A percentile compares a stretch with the other conserved stretches of the same genome.
Evolutionary conservation across 306 rosid genomes (phyloP).

Genomic region (Prunus mume): DNA sequence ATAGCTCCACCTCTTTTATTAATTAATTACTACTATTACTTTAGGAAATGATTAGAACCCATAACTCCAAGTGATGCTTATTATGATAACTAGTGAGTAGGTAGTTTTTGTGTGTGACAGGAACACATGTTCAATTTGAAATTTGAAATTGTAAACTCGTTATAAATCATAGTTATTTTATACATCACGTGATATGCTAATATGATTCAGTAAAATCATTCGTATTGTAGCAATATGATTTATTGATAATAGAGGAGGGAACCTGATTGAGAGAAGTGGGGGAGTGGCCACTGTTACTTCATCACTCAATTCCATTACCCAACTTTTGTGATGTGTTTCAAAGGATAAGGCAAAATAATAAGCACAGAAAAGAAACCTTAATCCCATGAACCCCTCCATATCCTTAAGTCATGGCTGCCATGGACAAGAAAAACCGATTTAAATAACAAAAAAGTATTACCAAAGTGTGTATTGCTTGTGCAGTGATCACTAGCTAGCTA

Average conservation of each 20-base stretch:
- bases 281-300: conserved; percentile 37
- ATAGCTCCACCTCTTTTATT: not conserved
- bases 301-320: conserved; percentile 18
- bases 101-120: too few relatives aligned
- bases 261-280: not conserved
- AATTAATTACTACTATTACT: not conserved
- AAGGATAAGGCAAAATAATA: conserved; percentile 31
- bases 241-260: not conserved
- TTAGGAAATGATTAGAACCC: too few relatives aligned
- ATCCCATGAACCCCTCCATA: conserved; percentile 3
- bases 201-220: too few relatives aligned
- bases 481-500: not conserved
- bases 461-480: conserved; percentile 23
- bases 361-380: conserved; percentile 4
- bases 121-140: too few relatives aligned
- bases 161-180: too few relatives aligned
- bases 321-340: conserved; percentile 5
- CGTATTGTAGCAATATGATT: not conserved
- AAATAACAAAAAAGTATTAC: conserved; percentile 25
- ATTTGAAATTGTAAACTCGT: too few relatives aligned
- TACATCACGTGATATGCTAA: too few relatives aligned
- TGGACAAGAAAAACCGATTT: conserved; percentile 21
- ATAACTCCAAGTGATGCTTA: too few relatives aligned
- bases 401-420: conserved; percentile 11
- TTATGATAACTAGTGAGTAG: too few relatives aligned